Percentiles rank a stretch among this genome's conserved stretches.
Conservation (phyloP, 2,329 filamentous ascomycete species). For the Tympanopsis confertula region DNA sequence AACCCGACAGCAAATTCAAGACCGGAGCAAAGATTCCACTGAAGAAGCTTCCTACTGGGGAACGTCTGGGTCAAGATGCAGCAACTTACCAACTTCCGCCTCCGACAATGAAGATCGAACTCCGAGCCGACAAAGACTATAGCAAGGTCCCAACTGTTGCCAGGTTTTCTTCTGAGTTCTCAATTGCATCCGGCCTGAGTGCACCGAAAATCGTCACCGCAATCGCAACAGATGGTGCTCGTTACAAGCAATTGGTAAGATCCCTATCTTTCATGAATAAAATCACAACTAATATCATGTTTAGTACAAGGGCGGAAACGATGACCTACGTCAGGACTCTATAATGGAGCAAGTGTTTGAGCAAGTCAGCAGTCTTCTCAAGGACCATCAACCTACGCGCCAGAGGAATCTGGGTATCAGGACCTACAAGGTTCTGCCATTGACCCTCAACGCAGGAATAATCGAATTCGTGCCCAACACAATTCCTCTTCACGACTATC, state of each 20-base stretch:
- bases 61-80: slow-evolving; percentile 53
- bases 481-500: slow-evolving; percentile 78
- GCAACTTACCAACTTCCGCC: slow-evolving; percentile 65
- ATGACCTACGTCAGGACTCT: slow-evolving; percentile 90
- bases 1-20: slow-evolving; percentile 46
- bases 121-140: slow-evolving; percentile 67
- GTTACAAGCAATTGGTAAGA: slow-evolving; percentile 87
- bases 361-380: slow-evolving; percentile 81
- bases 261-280: slow-evolving; percentile 17
- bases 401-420: slow-evolving; percentile 82
- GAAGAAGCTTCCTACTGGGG: slow-evolving; percentile 45
- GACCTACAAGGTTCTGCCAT: slow-evolving; percentile 91
- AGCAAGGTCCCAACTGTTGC: slow-evolving; percentile 61
- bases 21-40: slow-evolving; percentile 54
- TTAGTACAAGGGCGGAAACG: slow-evolving; percentile 54
- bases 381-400: slow-evolving; percentile 73
- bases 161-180: slow-evolving; percentile 64
- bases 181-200: slow-evolving; percentile 80
- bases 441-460: slow-evolving; percentile 74
- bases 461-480: slow-evolving; percentile 97
- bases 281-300: not conserved
- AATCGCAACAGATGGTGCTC: slow-evolving; percentile 62
- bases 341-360: slow-evolving; percentile 99
- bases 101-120: slow-evolving; percentile 73
- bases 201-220: slow-evolving; percentile 87